These are phyloP conservation scores for Thyridium curvatum DNA, from an alignment of 2,329 filamentous ascomycete species.

Conservation along the genomic window DNA sequence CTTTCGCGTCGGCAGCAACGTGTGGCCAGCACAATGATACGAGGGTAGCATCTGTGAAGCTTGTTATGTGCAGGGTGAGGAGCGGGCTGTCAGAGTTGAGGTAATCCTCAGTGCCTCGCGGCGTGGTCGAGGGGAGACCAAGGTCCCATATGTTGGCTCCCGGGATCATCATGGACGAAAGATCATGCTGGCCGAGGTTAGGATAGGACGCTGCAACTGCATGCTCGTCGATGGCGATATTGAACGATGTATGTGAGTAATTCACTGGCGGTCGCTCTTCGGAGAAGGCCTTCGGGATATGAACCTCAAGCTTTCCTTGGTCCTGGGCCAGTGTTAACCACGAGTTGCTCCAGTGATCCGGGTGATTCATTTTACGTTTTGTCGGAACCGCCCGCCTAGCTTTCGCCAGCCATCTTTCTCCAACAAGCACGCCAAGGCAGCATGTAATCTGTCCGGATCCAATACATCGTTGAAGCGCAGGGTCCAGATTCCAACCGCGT, in stretches of 20 bases:
- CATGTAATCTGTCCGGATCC: slow-evolving; percentile 28
- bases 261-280: slow-evolving; percentile 29
- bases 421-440: slow-evolving; percentile 27
- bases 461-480: slow-evolving; percentile 35
- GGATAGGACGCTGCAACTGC: slow-evolving; percentile 30
- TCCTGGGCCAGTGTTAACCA: too few relatives aligned
- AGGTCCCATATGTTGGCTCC: too few relatives aligned
- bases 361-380: too few relatives aligned
- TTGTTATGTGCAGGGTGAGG: slow-evolving; percentile 38
- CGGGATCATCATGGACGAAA: slow-evolving; percentile 8
- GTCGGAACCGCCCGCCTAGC: slow-evolving; percentile 34
- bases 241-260: slow-evolving; percentile 29
- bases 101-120: slow-evolving; percentile 28
- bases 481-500: slow-evolving; percentile 7
- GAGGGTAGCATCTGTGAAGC: slow-evolving; percentile 43
- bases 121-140: too few relatives aligned
- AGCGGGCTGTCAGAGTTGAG: slow-evolving; percentile 34
- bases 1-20: slow-evolving; percentile 39
- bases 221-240: slow-evolving; percentile 31
- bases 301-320: slow-evolving; percentile 20
- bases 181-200: neutral
- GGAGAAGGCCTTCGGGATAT: slow-evolving; percentile 22
- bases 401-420: slow-evolving; percentile 36
- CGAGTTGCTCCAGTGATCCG: too few relatives aligned
- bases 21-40: slow-evolving; percentile 40